A percentile compares a stretch with the other conserved stretches of the same genome.
Conservation (phyloP, 257 asterid species). For the Solanum appendiculatum region DNA sequence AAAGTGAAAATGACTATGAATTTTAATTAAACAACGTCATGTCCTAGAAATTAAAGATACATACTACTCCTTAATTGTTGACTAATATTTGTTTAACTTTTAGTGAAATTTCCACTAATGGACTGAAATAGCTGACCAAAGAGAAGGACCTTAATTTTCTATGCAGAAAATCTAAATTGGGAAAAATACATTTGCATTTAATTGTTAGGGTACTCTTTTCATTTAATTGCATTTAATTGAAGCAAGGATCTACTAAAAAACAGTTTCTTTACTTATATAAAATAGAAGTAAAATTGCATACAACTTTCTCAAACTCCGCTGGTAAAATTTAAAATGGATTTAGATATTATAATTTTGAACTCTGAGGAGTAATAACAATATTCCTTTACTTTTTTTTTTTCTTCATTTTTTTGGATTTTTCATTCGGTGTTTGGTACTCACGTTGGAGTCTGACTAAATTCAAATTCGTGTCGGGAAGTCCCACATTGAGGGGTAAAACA, state of each 20-base stretch:
- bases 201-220: too few species aligned
- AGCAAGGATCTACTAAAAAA: too few species aligned
- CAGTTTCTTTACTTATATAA: too few species aligned
- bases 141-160: not conserved
- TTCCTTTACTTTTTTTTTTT: not conserved
- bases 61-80: not conserved
- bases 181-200: not conserved
- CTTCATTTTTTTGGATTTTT: too few species aligned
- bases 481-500: fast-evolving
- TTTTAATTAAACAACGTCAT: not conserved
- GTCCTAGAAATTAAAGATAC: not conserved
- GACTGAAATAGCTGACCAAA: not conserved
- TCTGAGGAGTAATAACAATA: not conserved
- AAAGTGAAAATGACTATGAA: not conserved
- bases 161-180: not conserved
- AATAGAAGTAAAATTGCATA: too few species aligned
- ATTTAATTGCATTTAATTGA: too few species aligned
- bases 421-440: fast-evolving
- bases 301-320: not conserved
- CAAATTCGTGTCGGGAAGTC: not conserved
- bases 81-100: not conserved
- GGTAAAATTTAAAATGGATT: not conserved
- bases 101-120: not conserved
- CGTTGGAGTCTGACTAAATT: fast-evolving
- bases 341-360: not conserved